Conservation (phyloP, 2,329 filamentous ascomycete species). For the Trichoderma harzianum region DNA sequence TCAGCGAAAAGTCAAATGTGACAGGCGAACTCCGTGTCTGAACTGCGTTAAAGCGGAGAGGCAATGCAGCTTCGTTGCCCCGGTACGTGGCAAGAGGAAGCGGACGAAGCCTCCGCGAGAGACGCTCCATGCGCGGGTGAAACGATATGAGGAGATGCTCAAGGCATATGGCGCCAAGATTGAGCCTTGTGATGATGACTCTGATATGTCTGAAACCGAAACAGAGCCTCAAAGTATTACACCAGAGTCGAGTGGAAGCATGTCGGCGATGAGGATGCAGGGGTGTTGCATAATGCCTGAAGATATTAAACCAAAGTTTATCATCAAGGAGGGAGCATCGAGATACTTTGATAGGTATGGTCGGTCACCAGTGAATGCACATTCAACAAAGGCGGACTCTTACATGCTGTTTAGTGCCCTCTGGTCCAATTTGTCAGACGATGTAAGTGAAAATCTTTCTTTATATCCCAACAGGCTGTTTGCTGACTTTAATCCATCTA, state of each 20-base stretch:
- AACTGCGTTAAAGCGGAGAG: background rate
- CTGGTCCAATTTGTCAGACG: background rate
- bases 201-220: background rate
- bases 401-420: background rate
- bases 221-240: background rate
- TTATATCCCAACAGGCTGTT: background rate
- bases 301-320: background rate
- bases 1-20: slow-evolving; percentile 5
- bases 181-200: background rate
- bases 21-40: background rate
- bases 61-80: background rate
- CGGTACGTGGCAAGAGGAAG: background rate
- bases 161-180: background rate
- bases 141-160: slow-evolving; percentile 6
- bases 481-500: background rate
- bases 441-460: background rate
- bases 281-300: background rate
- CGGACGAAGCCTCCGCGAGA: background rate
- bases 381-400: background rate
- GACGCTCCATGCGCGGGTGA: slow-evolving; percentile 1
- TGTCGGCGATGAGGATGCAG: background rate
- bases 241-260: background rate
- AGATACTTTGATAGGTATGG: slow-evolving; percentile 10
- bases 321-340: slow-evolving; percentile 1
- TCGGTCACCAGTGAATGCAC: background rate